Evolutionary conservation across 495 filamentous ascomycete species (phyloP).

Genomic region (Terfezia claveryi): DNA sequence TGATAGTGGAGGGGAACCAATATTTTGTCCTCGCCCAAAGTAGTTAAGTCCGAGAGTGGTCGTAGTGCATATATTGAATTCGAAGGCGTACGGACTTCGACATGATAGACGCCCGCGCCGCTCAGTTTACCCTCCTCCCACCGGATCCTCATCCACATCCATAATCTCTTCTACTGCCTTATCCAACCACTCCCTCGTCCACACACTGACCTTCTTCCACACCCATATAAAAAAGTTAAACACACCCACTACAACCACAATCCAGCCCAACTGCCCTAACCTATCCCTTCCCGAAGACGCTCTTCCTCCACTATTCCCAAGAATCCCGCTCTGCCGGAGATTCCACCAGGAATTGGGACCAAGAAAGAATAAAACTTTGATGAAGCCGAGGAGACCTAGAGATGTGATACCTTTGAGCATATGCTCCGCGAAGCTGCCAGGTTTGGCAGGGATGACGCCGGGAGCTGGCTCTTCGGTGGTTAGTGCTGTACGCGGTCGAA

Average conservation of each 20-base stretch:
- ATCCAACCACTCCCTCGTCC: constrained; percentile 14
- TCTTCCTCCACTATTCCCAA: constrained; percentile 23
- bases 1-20: too few relatives aligned
- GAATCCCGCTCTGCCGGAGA: constrained; percentile 32
- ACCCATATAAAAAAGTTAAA: constrained; percentile 41
- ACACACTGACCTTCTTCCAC: constrained; percentile 11
- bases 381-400: constrained; percentile 62
- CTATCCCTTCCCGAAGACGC: constrained; percentile 49
- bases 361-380: constrained; percentile 54
- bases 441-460: not conserved
- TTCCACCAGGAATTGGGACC: constrained; percentile 60
- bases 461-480: not conserved
- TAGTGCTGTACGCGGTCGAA: not conserved
- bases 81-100: too few relatives aligned
- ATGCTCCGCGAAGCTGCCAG: constrained; percentile 30
- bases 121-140: not conserved
- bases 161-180: constrained; percentile 13
- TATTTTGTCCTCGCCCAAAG: too few relatives aligned
- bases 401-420: constrained; percentile 72
- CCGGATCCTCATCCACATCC: constrained; percentile 7
- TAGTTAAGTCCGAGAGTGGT: too few relatives aligned
- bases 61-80: too few relatives aligned
- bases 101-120: too few relatives aligned
- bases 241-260: constrained; percentile 58
- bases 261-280: constrained; percentile 48